These are phyloP conservation scores for Pseudophaeomoniella oleicola DNA, from an alignment of 2,329 filamentous ascomycete genomes.

Conservation along the genomic window DNA sequence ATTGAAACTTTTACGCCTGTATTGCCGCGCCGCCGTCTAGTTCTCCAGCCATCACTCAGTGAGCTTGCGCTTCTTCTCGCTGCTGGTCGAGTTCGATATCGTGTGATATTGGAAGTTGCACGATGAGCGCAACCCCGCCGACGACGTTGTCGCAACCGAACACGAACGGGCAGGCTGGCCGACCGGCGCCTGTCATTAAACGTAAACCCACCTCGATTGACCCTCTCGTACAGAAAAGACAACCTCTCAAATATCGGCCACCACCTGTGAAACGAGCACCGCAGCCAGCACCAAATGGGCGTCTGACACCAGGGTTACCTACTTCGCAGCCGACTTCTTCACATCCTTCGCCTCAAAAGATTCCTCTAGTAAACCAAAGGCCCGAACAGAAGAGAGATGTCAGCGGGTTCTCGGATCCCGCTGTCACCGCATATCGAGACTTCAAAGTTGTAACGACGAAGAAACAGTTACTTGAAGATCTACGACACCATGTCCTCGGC, in stretches of 20 bases:
- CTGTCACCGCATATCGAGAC: constrained; percentile 26
- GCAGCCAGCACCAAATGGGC: neutral
- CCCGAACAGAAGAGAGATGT: constrained; percentile 5
- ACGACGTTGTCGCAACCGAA: neutral
- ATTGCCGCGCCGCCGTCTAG: too few species aligned
- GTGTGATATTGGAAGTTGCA: too few species aligned
- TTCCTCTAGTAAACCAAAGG: neutral
- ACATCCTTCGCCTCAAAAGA: neutral
- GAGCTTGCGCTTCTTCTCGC: too few species aligned
- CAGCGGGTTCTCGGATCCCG: constrained; percentile 13
- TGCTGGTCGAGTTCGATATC: too few species aligned
- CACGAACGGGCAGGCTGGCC: neutral
- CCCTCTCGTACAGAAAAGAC: neutral
- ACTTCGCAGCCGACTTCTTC: constrained; percentile 4
- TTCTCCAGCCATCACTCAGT: too few species aligned
- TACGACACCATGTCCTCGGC: constrained; percentile 79
- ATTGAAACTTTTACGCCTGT: too few species aligned
- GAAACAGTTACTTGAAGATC: constrained; percentile 58
- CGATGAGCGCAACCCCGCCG: neutral
- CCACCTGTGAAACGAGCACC: neutral
- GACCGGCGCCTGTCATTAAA: neutral
- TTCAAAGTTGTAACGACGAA: constrained; percentile 73
- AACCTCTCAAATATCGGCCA: neutral
- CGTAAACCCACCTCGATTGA: neutral
- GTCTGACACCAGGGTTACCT: constrained; percentile 1